Percentiles rank a stretch among this genome's conserved stretches.
Evolutionary conservation across 129 eudicot genomes (phyloP).

Genomic region (Chrysanthemum makinoi): DNA sequence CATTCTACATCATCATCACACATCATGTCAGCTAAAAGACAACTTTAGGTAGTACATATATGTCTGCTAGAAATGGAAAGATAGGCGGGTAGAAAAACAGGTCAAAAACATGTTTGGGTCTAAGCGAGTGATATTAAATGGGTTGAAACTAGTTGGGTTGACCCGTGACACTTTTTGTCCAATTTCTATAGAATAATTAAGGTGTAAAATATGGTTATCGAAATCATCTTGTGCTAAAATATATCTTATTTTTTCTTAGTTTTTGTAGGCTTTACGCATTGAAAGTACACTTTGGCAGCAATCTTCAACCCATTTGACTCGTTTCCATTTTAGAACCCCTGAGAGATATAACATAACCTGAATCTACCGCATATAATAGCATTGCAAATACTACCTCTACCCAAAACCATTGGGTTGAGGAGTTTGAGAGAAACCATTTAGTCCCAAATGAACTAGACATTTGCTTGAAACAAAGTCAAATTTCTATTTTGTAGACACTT

Average conservation of each 20-base stretch:
- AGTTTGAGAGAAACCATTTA: neutral
- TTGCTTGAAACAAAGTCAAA: neutral
- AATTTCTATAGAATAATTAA: neutral
- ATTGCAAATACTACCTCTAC: neutral
- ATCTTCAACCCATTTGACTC: neutral
- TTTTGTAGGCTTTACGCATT: neutral
- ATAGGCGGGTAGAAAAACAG: neutral
- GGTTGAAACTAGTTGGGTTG: neutral
- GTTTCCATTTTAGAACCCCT: neutral
- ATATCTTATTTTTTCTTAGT: neutral
- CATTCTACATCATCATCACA: constrained; percentile 52
- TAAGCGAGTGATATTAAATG: neutral
- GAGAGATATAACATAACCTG: neutral
- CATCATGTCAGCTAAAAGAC: constrained; percentile 6
- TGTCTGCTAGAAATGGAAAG: neutral
- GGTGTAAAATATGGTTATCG: neutral
- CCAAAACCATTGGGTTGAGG: neutral
- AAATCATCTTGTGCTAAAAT: neutral
- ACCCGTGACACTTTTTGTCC: neutral
- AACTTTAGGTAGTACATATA: too few species aligned
- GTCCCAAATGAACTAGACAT: neutral
- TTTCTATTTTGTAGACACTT: neutral
- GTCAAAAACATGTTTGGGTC: neutral
- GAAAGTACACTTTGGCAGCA: neutral
- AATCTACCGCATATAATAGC: neutral